These are phyloP conservation scores for Fraxinus platypoda DNA, from an alignment of 305 asterid genomes.

Conservation along the genomic window DNA sequence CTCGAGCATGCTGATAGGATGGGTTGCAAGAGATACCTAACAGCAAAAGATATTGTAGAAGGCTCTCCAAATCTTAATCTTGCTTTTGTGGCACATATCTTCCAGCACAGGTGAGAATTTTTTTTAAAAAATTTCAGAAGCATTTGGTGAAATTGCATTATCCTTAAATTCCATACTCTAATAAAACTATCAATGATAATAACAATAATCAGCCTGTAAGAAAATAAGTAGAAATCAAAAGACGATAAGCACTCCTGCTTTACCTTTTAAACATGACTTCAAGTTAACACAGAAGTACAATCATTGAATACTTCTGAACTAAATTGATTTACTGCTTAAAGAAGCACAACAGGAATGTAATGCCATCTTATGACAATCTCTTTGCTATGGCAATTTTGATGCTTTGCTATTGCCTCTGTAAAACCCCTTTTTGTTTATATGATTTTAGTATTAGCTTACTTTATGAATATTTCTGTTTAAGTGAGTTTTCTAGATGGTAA, in stretches of 20 bases:
- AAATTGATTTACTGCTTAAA: not conserved
- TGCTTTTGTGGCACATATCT: constrained; percentile 96
- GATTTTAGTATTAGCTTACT: not conserved
- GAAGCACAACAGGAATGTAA: not conserved
- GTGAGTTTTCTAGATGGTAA: not conserved
- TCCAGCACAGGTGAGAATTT: constrained; percentile 77
- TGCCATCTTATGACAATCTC: not conserved
- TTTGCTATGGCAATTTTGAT: not conserved
- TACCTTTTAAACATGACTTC: not conserved
- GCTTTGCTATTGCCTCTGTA: not conserved
- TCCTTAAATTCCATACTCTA: not conserved
- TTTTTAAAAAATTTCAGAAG: not conserved
- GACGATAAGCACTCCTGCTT: not conserved
- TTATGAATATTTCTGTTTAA: not conserved
- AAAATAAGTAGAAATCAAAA: constrained; percentile 3
- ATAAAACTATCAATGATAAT: not conserved
- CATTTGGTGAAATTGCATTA: not conserved
- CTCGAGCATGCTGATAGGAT: constrained; percentile 93
- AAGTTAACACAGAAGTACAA: not conserved
- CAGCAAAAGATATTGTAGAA: constrained; percentile 91
- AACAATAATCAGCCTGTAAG: not conserved
- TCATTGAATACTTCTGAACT: not conserved
- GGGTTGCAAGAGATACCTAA: constrained; percentile 96
- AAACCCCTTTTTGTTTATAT: constrained; percentile 5
- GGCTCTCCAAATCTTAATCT: constrained; percentile 97